phyloP scores from a whole-genome alignment of 192 early-diverging fungal species.

The Coemansia sp. region DNA sequence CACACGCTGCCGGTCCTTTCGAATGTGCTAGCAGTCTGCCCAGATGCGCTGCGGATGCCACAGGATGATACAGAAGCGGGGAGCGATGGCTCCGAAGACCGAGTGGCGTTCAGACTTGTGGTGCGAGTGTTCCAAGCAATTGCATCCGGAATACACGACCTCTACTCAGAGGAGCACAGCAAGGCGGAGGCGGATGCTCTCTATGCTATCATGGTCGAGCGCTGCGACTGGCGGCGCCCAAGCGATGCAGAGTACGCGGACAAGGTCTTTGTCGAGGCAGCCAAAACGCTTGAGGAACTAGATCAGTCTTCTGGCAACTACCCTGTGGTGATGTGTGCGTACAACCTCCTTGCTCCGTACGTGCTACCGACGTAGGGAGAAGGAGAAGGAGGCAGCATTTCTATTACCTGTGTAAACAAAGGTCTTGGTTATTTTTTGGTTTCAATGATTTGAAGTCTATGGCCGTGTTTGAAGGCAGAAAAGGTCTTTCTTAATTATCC shows the following conservation, averaged over 20 bases:
- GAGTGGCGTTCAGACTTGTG: slow-evolving; percentile 22
- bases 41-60: slow-evolving; percentile 28
- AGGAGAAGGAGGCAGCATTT: too few relatives aligned
- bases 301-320: slow-evolving; percentile 19
- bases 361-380: slow-evolving; percentile 2
- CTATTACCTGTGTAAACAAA: background rate
- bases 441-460: too few relatives aligned
- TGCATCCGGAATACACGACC: slow-evolving; percentile 46
- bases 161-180: slow-evolving; percentile 41
- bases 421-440: background rate
- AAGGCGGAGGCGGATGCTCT: slow-evolving; percentile 39
- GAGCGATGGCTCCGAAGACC: background rate
- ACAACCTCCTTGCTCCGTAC: slow-evolving; percentile 45
- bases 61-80: background rate
- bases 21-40: slow-evolving; percentile 41
- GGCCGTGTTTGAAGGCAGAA: too few relatives aligned
- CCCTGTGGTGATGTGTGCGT: slow-evolving; percentile 43
- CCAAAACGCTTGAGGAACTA: slow-evolving; percentile 14
- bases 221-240: slow-evolving; percentile 43
- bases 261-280: slow-evolving; percentile 37
- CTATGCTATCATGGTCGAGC: slow-evolving; percentile 46
- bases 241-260: slow-evolving; percentile 52
- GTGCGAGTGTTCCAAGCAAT: slow-evolving; percentile 50
- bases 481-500: too few relatives aligned
- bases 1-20: slow-evolving; percentile 45